Percentiles rank a stretch among this genome's conserved stretches.
Conservation (phyloP, 2,329 filamentous ascomycete genomes). For the Fusarium lyarnte region DNA sequence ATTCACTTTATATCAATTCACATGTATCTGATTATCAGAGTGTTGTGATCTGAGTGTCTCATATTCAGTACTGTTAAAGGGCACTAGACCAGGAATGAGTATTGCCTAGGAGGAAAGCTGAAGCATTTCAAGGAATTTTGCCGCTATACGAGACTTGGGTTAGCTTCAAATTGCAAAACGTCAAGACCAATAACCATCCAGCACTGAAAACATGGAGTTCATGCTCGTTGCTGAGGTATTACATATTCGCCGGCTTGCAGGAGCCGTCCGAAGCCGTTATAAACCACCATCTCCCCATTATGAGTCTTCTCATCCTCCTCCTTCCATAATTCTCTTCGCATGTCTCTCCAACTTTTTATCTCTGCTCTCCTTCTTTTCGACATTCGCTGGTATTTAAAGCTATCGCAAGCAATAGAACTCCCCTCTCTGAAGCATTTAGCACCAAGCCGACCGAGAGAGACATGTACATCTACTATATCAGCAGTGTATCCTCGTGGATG, state of each 20-base stretch:
- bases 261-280: neutral
- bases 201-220: neutral
- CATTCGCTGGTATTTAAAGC: accelerated
- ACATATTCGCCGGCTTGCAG: neutral
- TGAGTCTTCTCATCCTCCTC: neutral
- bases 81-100: accelerated
- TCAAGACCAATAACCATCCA: accelerated
- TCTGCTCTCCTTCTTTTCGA: accelerated
- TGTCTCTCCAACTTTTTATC: neutral
- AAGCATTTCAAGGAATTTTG: too few relatives aligned
- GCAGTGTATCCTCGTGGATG: accelerated
- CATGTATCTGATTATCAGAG: accelerated
- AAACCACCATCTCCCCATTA: neutral
- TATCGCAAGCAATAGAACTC: accelerated
- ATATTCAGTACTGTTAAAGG: neutral
- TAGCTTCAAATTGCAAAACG: accelerated
- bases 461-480: neutral
- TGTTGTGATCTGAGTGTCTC: neutral
- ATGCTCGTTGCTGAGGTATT: neutral
- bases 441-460: neutral
- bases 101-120: accelerated
- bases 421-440: accelerated
- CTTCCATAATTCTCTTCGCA: neutral
- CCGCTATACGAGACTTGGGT: accelerated
- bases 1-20: too few relatives aligned